These are phyloP conservation scores for Dimargaris xerosporica DNA, from an alignment of 192 early-diverging fungal species.

Conservation along the genomic window DNA sequence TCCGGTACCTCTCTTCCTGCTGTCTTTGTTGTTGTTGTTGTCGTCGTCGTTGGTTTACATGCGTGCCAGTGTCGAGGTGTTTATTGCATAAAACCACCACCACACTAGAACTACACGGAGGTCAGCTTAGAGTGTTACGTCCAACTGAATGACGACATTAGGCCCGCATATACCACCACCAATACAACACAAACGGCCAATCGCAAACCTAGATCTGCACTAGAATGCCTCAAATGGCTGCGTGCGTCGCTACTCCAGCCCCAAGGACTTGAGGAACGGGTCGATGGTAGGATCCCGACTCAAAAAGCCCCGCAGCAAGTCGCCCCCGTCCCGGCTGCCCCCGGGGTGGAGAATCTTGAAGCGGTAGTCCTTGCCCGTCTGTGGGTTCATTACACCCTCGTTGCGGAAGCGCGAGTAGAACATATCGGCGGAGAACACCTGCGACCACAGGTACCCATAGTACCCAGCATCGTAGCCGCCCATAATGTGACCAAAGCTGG, in stretches of 20 bases:
- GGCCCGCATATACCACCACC: no score
- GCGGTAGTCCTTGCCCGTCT: constrained; percentile 55
- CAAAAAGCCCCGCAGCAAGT: constrained; percentile 53
- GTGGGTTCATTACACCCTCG: constrained; percentile 37
- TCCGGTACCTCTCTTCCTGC: no score
- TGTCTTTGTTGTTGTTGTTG: no score
- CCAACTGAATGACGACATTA: no score
- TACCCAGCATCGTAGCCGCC: constrained; percentile 61
- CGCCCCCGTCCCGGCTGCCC: constrained; percentile 54
- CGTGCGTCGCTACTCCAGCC: constrained; percentile 26
- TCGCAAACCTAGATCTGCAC: no score
- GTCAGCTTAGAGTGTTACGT: no score
- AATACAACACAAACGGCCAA: no score
- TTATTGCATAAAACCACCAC: no score
- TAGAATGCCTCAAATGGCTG: no score
- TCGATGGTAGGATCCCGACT: constrained; percentile 65
- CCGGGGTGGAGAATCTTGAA: constrained; percentile 56
- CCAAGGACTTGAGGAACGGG: constrained; percentile 65
- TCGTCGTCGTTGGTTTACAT: no score
- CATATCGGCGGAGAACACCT: constrained; percentile 73
- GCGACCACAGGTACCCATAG: constrained; percentile 65
- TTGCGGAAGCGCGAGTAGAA: constrained; percentile 52
- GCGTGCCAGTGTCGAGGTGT: no score
- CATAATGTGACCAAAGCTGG: constrained; percentile 52
- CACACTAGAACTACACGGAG: no score